Conservation (phyloP, 345 rosid species). For the Ricinus communis region DNA sequence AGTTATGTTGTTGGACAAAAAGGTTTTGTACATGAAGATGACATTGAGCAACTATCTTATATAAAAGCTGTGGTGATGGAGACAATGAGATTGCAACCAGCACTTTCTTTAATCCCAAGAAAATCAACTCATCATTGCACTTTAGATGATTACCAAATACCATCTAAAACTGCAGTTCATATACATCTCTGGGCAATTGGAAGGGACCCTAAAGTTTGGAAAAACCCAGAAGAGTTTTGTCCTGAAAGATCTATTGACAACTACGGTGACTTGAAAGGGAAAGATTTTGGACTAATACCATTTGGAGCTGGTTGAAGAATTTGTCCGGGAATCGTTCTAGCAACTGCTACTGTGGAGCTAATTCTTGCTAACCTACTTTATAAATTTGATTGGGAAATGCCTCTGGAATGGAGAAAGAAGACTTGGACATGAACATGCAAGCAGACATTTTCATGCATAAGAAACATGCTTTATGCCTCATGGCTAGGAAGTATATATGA, state of each 20-base stretch:
- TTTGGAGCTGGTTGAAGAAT: no score
- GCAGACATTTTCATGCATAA: not conserved
- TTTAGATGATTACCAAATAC: no score
- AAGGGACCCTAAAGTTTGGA: not conserved
- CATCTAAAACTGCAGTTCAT: not conserved
- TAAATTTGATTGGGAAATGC: slow-evolving; percentile 8
- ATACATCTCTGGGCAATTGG: not conserved
- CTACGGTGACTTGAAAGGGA: no score
- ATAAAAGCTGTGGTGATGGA: no score
- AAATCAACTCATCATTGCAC: no score
- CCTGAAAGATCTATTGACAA: not conserved
- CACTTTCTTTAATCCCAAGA: no score
- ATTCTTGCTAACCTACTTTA: slow-evolving; percentile 15
- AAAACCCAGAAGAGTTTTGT: not conserved
- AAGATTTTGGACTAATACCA: no score
- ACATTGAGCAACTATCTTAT: no score
- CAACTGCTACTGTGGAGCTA: not conserved
- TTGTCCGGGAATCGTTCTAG: no score
- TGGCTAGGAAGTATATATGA: not conserved
- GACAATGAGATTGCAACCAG: no score
- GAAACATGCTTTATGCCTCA: slow-evolving; percentile 1
- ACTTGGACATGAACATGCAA: not conserved
- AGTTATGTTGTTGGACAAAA: no score
- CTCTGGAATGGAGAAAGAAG: not conserved
- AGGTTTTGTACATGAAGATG: no score